Evolutionary conservation across 345 rosid species (phyloP).

Genomic region (Leavenworthia alabamica): DNA sequence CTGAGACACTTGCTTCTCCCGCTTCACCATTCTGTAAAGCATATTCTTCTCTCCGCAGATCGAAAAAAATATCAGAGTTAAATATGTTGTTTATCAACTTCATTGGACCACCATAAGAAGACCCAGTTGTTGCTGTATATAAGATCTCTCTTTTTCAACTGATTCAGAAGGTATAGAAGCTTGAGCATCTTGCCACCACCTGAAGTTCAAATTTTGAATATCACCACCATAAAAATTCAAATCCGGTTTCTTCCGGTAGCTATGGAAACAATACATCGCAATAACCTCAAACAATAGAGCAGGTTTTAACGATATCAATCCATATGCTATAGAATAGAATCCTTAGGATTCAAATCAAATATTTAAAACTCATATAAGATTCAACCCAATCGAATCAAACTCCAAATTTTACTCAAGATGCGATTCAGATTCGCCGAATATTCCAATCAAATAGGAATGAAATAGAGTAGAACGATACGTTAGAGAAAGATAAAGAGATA

Average conservation of each 20-base stretch:
- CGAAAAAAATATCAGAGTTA: constrained; percentile 68
- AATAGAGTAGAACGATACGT: too few species aligned
- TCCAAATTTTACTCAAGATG: too few species aligned
- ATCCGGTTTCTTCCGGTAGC: constrained; percentile 1
- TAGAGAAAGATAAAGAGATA: too few species aligned
- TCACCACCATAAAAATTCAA: constrained; percentile 5
- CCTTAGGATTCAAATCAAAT: constrained; percentile 23
- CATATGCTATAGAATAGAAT: too few species aligned
- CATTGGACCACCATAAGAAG: constrained; percentile 78
- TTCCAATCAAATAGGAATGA: too few species aligned
- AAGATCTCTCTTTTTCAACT: constrained; percentile 53
- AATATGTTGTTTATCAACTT: constrained; percentile 87
- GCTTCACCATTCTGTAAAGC: constrained; percentile 44
- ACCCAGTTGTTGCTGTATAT: constrained; percentile 58
- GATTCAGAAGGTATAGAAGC: constrained; percentile 42
- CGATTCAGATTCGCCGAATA: constrained; percentile 26
- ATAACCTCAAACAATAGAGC: too few species aligned
- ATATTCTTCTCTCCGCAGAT: constrained; percentile 67
- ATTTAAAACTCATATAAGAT: not conserved
- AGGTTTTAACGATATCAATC: too few species aligned
- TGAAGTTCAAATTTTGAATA: constrained; percentile 27
- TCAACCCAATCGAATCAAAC: constrained; percentile 1
- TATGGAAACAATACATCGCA: not conserved
- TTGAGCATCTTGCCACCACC: constrained; percentile 96
- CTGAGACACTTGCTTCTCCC: constrained; percentile 73